Conservation (phyloP, 2,329 filamentous ascomycete species). For the Pleurostoma richardsiae region DNA sequence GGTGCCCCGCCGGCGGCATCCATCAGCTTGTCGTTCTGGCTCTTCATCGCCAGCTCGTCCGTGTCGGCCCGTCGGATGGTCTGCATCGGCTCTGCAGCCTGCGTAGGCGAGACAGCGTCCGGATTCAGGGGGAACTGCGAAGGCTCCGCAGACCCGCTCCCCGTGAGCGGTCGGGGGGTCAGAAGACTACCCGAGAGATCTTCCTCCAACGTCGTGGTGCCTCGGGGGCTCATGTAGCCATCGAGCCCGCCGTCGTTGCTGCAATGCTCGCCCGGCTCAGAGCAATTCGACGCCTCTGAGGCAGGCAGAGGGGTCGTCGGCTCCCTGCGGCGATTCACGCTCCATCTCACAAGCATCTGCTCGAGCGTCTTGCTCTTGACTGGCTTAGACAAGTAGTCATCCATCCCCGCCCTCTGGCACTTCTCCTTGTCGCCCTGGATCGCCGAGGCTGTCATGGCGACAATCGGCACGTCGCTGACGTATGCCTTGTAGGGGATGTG, state of each 20-base stretch:
- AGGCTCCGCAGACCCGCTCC: neutral
- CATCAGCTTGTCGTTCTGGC: slow-evolving; percentile 19
- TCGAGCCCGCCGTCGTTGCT: slow-evolving; percentile 9
- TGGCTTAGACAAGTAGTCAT: slow-evolving; percentile 50
- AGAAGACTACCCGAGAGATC: neutral
- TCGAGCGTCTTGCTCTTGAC: slow-evolving; percentile 42
- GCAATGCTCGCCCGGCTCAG: slow-evolving; percentile 15
- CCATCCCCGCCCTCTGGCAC: slow-evolving; percentile 50
- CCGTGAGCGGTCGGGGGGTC: neutral
- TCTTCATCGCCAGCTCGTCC: slow-evolving; percentile 16
- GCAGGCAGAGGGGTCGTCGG: neutral
- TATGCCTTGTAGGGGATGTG: slow-evolving; percentile 59
- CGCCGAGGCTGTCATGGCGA: slow-evolving; percentile 52
- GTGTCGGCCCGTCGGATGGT: slow-evolving; percentile 6
- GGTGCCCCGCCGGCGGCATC: slow-evolving; percentile 11
- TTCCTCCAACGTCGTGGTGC: neutral
- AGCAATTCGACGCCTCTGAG: slow-evolving; percentile 12
- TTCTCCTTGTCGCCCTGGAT: slow-evolving; percentile 48
- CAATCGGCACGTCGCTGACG: slow-evolving; percentile 50
- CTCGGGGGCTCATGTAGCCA: neutral
- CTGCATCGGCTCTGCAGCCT: neutral
- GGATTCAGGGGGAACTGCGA: too few relatives aligned
- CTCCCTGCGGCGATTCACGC: slow-evolving; percentile 8
- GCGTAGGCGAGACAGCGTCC: too few relatives aligned
- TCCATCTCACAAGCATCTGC: slow-evolving; percentile 29